Base-by-base conservation (phyloP, 2,329 filamentous ascomycete species). In the Microcyclosporella mali region DNA sequence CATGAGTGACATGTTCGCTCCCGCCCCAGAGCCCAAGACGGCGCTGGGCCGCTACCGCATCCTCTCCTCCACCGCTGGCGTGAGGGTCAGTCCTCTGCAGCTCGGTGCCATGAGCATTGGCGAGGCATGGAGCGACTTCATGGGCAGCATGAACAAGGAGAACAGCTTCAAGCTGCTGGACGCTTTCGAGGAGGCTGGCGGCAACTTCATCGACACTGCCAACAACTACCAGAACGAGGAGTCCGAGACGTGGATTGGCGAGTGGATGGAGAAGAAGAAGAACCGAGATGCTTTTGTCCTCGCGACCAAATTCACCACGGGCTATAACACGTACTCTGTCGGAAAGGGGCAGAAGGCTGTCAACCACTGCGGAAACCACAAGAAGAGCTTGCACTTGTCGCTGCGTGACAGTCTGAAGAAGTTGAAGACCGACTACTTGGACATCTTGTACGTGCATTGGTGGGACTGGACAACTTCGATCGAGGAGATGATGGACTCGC, bases 81-180 rank as follows among this genome's bases (percentile, higher is more conserved):
- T 78, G 11, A 68, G 71, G 35, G 65, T 66, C 36, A 65, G 61
- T 11, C 66, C 68, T 0, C 55, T 70, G 30, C 62, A 62, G 33
- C 71, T 87, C 2, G 82, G 81, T 9, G 69, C 70, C 40, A 82
- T 83, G 78, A 79, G 75, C 62, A 79, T 84, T 63, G 81, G 81
- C 33, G 65, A 77, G 43, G 66, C 70, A 27, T 75, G 71, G 81
- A 73, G 69, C 62, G 53, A 61, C 38, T 69, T 69, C 40, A 75
- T 87, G 74, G 84, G 84, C 25, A 71, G 73, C 29, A 85, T 82
- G 62, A 72, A 77, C 58, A 78, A 85, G 58, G 69, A 77, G 37
- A 73, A 73, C 1, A 71, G 76, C 1, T 81, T 84, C 51, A 67
- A 70, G 15, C 77, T 87, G 18, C 52, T 66, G 18, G 63, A 66